These are phyloP conservation scores for Hypericum androsaemum DNA, from an alignment of 345 rosid species.

Conservation along the genomic window DNA sequence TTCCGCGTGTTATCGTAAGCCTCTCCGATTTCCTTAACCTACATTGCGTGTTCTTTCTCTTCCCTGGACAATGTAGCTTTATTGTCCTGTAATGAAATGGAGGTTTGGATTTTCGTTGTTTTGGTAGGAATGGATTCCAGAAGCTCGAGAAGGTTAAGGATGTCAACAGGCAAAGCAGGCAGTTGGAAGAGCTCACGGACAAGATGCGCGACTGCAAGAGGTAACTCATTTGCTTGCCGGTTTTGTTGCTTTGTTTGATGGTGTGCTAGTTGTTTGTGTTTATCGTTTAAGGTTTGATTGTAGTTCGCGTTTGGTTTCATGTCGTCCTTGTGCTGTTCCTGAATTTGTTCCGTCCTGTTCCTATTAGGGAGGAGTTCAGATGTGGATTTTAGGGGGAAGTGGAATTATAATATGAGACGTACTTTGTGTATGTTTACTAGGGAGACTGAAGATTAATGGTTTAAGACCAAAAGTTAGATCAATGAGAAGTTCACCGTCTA, in stretches of 20 bases:
- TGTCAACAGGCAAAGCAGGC: slow-evolving; percentile 22
- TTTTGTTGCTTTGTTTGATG: not conserved
- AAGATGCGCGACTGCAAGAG: slow-evolving; percentile 26
- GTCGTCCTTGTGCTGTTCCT: too few relatives aligned
- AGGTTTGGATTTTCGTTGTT: not conserved
- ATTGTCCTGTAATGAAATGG: not conserved
- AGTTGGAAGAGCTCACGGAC: slow-evolving; percentile 22
- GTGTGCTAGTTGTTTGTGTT: not conserved
- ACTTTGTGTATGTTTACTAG: too few relatives aligned
- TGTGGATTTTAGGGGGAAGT: too few relatives aligned
- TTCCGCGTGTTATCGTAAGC: slow-evolving; percentile 86
- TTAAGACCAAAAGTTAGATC: too few relatives aligned
- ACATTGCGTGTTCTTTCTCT: not conserved
- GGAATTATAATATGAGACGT: too few relatives aligned
- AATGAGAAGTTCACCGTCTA: too few relatives aligned
- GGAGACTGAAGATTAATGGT: too few relatives aligned
- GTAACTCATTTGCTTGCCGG: slow-evolving; percentile 2
- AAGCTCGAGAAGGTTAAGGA: slow-evolving; percentile 24
- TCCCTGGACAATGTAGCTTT: not conserved
- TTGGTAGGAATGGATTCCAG: slow-evolving; percentile 25
- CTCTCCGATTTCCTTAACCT: not conserved
- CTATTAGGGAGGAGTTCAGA: too few relatives aligned
- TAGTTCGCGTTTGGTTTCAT: too few relatives aligned
- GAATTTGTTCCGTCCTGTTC: too few relatives aligned
- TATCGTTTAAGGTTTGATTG: not conserved